These are phyloP conservation scores for Yarrowia osloensis DNA, from an alignment of 805 yeast species.

Conservation along the genomic window DNA sequence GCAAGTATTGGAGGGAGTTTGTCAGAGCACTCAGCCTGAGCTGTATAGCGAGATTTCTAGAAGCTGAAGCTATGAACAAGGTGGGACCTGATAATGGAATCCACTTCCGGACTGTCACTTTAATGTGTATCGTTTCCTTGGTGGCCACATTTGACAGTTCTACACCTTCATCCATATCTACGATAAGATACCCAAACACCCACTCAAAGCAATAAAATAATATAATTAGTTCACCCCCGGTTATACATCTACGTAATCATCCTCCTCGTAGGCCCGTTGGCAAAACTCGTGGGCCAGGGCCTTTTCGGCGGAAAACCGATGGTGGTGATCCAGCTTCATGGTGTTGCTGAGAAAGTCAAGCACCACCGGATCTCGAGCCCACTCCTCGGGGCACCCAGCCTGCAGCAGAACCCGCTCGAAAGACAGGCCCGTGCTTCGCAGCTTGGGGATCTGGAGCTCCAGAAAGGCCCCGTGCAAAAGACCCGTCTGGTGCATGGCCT, in stretches of 20 bases:
- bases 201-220: neutral
- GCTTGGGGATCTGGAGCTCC: slow-evolving; percentile 61
- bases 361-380: slow-evolving; percentile 24
- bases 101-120: too few relatives aligned
- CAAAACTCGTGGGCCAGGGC: slow-evolving; percentile 18
- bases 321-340: slow-evolving; percentile 15
- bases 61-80: too few relatives aligned
- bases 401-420: slow-evolving; percentile 39
- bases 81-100: too few relatives aligned
- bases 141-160: too few relatives aligned
- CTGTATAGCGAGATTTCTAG: too few relatives aligned
- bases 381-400: slow-evolving; percentile 16
- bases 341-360: slow-evolving; percentile 9
- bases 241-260: slow-evolving; percentile 14
- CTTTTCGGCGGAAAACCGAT: slow-evolving; percentile 9
- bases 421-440: slow-evolving; percentile 49
- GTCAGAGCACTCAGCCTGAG: too few relatives aligned
- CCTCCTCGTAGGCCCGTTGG: slow-evolving; percentile 20
- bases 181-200: too few relatives aligned
- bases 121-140: too few relatives aligned
- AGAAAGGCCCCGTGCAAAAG: slow-evolving; percentile 84
- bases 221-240: neutral
- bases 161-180: too few relatives aligned
- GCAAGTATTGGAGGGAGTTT: too few relatives aligned
- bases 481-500: slow-evolving; percentile 73